Evolutionary conservation across 2,329 filamentous ascomycete species (phyloP).

Genomic region (Colletotrichum sp.): DNA sequence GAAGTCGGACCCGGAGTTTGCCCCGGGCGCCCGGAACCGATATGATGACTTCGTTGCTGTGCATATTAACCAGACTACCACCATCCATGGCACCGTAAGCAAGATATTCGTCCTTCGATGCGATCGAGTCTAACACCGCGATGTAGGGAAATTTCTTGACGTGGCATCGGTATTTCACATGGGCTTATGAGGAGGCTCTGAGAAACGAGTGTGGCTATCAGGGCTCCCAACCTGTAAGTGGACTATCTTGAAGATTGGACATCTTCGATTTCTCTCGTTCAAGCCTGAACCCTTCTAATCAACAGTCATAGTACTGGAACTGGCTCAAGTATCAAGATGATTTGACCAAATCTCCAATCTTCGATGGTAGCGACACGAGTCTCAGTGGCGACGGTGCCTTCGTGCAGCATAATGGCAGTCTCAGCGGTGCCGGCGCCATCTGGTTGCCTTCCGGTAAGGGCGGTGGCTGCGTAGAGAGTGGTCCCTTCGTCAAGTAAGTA

Average conservation of each 20-base stretch:
- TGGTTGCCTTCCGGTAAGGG: constrained; percentile 38
- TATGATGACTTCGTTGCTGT: constrained; percentile 26
- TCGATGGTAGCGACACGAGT: constrained; percentile 43
- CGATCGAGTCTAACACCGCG: rapidly evolving
- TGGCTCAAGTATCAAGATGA: constrained; percentile 35
- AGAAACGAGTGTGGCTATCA: constrained; percentile 22
- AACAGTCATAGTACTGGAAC: constrained; percentile 36
- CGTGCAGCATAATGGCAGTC: constrained; percentile 28
- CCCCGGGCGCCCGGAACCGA: constrained; percentile 15
- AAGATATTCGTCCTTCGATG: rapidly evolving
- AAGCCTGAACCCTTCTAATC: not conserved
- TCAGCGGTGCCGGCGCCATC: constrained; percentile 27
- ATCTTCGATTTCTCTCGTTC: not conserved
- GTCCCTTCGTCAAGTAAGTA: constrained; percentile 31
- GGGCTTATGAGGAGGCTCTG: constrained; percentile 22
- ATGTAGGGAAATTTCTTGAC: constrained; percentile 20
- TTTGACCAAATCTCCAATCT: constrained; percentile 37
- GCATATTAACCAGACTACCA: constrained; percentile 16
- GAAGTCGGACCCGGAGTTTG: not conserved
- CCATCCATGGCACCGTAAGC: constrained; percentile 18
- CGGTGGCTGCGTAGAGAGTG: constrained; percentile 36
- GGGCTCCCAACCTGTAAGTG: constrained; percentile 18
- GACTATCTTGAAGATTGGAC: not conserved
- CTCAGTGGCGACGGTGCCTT: constrained; percentile 44
- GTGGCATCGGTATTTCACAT: constrained; percentile 23